Evolutionary conservation across 768 basidiomycete genomes (phyloP), one percentile per base, ranked within the genome.

Genomic region (Boletus pseudo-olivaceus): DNA sequence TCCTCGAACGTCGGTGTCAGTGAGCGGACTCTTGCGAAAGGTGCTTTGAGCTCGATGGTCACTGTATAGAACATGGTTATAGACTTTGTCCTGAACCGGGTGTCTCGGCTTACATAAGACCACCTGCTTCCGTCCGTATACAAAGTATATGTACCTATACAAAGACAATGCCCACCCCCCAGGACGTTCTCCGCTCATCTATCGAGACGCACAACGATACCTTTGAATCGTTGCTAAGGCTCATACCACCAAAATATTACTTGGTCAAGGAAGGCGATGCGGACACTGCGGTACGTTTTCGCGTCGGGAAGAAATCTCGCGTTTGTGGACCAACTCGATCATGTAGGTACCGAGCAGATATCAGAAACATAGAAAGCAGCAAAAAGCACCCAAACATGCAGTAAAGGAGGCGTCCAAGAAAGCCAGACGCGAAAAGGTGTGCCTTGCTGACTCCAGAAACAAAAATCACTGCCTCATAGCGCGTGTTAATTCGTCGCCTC

Each of bases 171-270:
- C 67, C 78, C 30, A 86, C 84, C 15, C 57, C 82, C 17, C 65
- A 70, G 20, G 67, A 74, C 17, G 71, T 66, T 0, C 77, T 91
- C 17, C 76, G 78, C 42, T 68, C 74, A 9, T 90, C 89, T 4
- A 72, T 98, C 46, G 88, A 93, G 70, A 75, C 75, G 39, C 93
- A 97, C 73, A 97, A 98, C 66, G 82, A 81, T 27, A 82, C 85
- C 0, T 98, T 99, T 62, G 92, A 94, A 64, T 76, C 83, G 0
- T 76, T 98, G 5, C 76, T 97, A 2, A 83, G 78, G 38, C 81
- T 97, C 43, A 97, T 98, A 51, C 96, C 96, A 0, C 80, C 94
- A 6, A 88, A 87, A 74, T 93, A 89, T 68, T 98, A 98, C 71
- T 75, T 97, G 1, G 55, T 63, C 32, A 61, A 58, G 39, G 55